A percentile compares a stretch with the other conserved stretches of the same genome.
Evolutionary conservation across 2,329 filamentous ascomycete genomes (phyloP).

Genomic region (Cladosporium sp.): DNA sequence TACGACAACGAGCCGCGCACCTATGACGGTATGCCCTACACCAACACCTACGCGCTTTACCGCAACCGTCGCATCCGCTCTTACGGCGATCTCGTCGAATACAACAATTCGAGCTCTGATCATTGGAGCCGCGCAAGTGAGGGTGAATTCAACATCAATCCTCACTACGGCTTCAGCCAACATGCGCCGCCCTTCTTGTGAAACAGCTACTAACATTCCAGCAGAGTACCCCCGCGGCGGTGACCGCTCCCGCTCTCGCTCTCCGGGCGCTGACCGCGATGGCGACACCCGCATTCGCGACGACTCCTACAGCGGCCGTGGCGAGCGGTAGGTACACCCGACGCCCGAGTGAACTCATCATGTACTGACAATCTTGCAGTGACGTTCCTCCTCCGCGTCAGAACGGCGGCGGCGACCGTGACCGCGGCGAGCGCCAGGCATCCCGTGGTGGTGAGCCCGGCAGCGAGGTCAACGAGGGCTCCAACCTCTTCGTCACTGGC

Average conservation of each 20-base stretch:
- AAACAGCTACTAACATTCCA: constrained; percentile 20
- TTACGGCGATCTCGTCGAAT: constrained; percentile 15
- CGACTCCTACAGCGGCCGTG: constrained; percentile 63
- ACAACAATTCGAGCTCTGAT: constrained; percentile 18
- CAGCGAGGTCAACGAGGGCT: constrained; percentile 83
- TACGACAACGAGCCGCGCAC: constrained; percentile 66
- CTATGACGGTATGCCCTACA: constrained; percentile 60
- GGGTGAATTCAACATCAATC: constrained; percentile 21
- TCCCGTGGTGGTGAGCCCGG: constrained; percentile 52
- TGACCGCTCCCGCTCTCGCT: constrained; percentile 64
- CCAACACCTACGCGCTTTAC: neutral
- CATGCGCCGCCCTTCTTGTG: neutral
- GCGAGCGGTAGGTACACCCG: constrained; percentile 49
- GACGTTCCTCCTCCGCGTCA: constrained; percentile 45
- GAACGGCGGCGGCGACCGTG: constrained; percentile 17
- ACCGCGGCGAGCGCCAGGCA: constrained; percentile 10
- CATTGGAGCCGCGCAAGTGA: constrained; percentile 15
- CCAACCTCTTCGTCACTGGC: constrained; percentile 97
- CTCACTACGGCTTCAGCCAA: constrained; percentile 17
- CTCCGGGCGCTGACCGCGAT: constrained; percentile 56
- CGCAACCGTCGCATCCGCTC: constrained; percentile 10
- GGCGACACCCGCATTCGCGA: constrained; percentile 63
- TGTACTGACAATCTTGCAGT: constrained; percentile 36
- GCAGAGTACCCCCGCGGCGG: constrained; percentile 59
- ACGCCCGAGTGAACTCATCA: neutral